These are phyloP conservation scores for Chaetoceros muelleri DNA, from an alignment of 108 stramenopile species.

Conservation along the genomic window DNA sequence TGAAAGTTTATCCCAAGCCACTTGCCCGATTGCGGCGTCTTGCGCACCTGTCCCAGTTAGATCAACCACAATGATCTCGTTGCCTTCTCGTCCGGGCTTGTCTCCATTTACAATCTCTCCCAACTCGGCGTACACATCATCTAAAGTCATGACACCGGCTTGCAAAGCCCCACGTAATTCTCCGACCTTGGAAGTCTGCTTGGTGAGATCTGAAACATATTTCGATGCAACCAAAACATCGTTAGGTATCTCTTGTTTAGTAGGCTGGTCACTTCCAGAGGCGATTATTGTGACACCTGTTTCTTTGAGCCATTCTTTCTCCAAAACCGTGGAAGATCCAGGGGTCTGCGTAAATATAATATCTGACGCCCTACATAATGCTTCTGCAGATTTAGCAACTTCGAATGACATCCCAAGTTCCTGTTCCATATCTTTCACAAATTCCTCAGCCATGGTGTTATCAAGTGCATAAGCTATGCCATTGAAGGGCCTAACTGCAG, in stretches of 20 bases:
- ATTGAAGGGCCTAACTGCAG: slow-evolving; percentile 66
- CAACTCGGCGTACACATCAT: slow-evolving; percentile 87
- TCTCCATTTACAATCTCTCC: slow-evolving; percentile 89
- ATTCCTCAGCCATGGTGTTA: slow-evolving; percentile 43
- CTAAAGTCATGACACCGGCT: slow-evolving; percentile 83
- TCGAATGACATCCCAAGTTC: slow-evolving; percentile 73
- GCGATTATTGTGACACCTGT: slow-evolving; percentile 89
- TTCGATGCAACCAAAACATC: slow-evolving; percentile 70
- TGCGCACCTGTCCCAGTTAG: slow-evolving; percentile 94
- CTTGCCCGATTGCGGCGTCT: slow-evolving; percentile 85
- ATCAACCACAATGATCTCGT: slow-evolving; percentile 93
- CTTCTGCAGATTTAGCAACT: slow-evolving; percentile 63
- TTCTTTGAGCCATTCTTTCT: slow-evolving; percentile 68
- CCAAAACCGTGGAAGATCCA: slow-evolving; percentile 62
- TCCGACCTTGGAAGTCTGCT: slow-evolving; percentile 85
- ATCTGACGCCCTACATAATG: slow-evolving; percentile 59
- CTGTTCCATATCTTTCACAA: slow-evolving; percentile 62
- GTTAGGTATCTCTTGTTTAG: slow-evolving; percentile 88
- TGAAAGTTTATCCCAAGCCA: slow-evolving; percentile 72
- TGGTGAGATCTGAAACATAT: slow-evolving; percentile 79
- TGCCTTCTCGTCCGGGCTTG: slow-evolving; percentile 79
- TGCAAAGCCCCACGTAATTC: slow-evolving; percentile 76
- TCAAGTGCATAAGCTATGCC: slow-evolving; percentile 71
- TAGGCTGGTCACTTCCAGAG: slow-evolving; percentile 87
- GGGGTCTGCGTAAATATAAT: slow-evolving; percentile 88